Conservation (phyloP, 228 moss, liverwort and hornwort genomes). For the Sphagnum fallax region DNA sequence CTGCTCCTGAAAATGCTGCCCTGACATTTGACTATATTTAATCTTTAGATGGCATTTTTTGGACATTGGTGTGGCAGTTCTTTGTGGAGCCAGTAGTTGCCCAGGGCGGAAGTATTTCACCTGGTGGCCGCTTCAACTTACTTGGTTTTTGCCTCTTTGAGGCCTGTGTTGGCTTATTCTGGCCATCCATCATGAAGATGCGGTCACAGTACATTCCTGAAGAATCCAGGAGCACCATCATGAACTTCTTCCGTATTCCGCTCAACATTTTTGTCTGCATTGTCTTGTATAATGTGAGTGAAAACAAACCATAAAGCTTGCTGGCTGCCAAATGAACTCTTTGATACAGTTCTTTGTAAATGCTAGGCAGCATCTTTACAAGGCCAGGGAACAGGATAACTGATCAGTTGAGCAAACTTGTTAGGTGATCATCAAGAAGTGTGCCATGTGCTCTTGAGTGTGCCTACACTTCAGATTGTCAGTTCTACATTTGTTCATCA, state of each 20-base stretch:
- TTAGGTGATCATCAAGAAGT: too few species aligned
- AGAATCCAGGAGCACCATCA: constrained; percentile 56
- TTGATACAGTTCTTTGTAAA: too few species aligned
- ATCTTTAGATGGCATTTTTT: too few species aligned
- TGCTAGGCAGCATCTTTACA: too few species aligned
- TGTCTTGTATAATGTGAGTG: constrained; percentile 49
- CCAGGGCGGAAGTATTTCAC: constrained; percentile 10
- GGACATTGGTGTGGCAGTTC: constrained; percentile 2
- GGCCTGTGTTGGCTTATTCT: constrained; percentile 49
- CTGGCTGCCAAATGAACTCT: too few species aligned
- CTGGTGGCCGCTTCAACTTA: constrained; percentile 31
- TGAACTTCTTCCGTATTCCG: constrained; percentile 61
- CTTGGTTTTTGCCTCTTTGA: constrained; percentile 58
- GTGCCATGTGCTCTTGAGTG: too few species aligned
- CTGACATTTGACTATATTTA: too few species aligned
- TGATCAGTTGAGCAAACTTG: too few species aligned
- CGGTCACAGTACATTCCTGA: constrained; percentile 54
- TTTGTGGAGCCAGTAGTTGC: constrained; percentile 15
- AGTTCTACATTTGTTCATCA: too few species aligned
- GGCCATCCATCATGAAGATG: constrained; percentile 69
- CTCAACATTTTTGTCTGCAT: constrained; percentile 51
- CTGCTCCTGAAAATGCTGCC: too few species aligned
- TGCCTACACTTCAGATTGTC: too few species aligned
- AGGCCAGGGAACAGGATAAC: too few species aligned
- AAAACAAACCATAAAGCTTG: neutral